Conservation (phyloP, 371 early-diverging fungal genomes). For the Saksenaea oblongispora region DNA sequence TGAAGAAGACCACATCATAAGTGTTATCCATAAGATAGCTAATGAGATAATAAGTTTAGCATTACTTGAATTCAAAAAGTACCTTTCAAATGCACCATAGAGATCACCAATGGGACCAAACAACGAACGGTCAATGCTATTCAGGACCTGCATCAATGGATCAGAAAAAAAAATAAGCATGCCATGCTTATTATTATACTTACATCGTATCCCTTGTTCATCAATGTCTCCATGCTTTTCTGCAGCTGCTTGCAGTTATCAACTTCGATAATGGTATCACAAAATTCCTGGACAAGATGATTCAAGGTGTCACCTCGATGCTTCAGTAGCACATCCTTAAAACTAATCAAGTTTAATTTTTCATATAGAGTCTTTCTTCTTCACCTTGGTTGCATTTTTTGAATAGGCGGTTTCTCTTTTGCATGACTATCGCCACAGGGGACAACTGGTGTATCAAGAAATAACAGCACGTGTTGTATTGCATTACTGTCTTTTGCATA, state of each 20-base stretch:
- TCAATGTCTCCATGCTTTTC: slow-evolving; percentile 13
- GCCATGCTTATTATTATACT: background rate
- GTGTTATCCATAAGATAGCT: slow-evolving; percentile 58
- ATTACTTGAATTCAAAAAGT: background rate
- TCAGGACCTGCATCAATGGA: background rate
- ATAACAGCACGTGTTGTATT: slow-evolving; percentile 22
- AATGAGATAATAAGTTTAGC: background rate
- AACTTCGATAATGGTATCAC: slow-evolving; percentile 15
- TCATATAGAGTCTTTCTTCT: background rate
- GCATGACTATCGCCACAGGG: background rate
- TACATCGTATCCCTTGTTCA: slow-evolving; percentile 19
- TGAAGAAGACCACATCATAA: slow-evolving; percentile 62
- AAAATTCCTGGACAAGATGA: slow-evolving; percentile 14
- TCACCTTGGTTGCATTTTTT: background rate
- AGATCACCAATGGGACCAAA: slow-evolving; percentile 18
- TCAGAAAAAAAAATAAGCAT: background rate
- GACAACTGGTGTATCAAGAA: slow-evolving; percentile 16
- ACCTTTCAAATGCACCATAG: slow-evolving; percentile 48
- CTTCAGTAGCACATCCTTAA: background rate
- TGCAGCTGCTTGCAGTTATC: slow-evolving; percentile 13
- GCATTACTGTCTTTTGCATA: slow-evolving; percentile 17
- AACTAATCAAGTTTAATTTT: background rate
- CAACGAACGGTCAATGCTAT: slow-evolving; percentile 8
- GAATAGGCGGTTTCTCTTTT: background rate
- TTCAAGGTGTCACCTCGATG: slow-evolving; percentile 4